Evolutionary conservation across 148 eudicot species (phyloP).

Genomic region (Diospyros kaki): DNA sequence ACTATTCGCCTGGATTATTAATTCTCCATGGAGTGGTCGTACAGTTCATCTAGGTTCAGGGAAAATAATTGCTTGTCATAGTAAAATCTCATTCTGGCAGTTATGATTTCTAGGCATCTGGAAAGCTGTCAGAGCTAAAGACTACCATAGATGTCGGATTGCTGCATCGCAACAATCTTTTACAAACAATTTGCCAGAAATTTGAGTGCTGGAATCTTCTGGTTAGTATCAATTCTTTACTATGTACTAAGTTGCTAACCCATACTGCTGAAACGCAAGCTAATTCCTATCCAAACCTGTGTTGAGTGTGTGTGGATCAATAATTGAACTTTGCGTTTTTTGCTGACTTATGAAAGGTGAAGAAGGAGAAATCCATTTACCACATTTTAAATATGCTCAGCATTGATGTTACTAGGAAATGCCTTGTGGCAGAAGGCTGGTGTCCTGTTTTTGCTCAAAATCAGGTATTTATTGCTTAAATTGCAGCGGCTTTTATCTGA

Average conservation of each 20-base stretch:
- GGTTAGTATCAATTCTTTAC: conserved; percentile 32
- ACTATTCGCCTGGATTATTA: no score
- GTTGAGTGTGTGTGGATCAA: conserved; percentile 1
- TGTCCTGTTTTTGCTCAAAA: conserved; percentile 61
- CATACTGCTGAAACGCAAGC: not conserved
- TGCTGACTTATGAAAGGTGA: conserved; percentile 36
- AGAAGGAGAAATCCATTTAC: conserved; percentile 60
- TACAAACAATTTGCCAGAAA: conserved; percentile 47
- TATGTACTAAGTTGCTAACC: not conserved
- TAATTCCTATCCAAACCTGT: not conserved
- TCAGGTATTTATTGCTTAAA: conserved; percentile 36
- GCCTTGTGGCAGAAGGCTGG: conserved; percentile 88
- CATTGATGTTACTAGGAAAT: conserved; percentile 70
- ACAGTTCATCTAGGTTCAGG: not conserved
- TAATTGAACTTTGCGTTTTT: not conserved
- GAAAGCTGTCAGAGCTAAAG: conserved; percentile 62
- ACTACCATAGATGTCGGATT: conserved; percentile 65
- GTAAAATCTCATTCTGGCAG: conserved; percentile 2
- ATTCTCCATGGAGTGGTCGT: not conserved
- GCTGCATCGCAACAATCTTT: conserved; percentile 47
- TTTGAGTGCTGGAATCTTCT: conserved; percentile 56
- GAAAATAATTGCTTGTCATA: not conserved
- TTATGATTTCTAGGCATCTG: conserved; percentile 45
- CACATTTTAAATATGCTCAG: conserved; percentile 71
- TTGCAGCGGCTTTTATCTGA: not conserved